Percentiles rank a stretch among this genome's conserved stretches.
Conservation (phyloP, 805 yeast species). For the Metahyphopichia silvanorum region DNA sequence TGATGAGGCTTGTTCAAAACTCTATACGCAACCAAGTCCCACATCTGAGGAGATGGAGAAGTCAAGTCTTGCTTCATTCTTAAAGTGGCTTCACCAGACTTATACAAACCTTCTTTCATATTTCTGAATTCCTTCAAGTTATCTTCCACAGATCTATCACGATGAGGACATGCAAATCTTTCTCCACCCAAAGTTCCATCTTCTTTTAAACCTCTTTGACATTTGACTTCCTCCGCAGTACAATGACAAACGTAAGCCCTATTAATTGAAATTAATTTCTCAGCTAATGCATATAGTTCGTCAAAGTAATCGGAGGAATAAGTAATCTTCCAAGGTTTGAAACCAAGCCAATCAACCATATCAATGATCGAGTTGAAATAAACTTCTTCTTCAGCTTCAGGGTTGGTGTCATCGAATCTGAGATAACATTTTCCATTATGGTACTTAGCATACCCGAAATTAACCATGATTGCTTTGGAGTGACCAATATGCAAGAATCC, state of each 20-base stretch:
- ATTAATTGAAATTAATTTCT: conserved; percentile 64
- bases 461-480: conserved; percentile 95
- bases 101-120: conserved; percentile 87
- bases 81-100: conserved; percentile 88
- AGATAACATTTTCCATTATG: conserved; percentile 85
- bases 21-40: conserved; percentile 98
- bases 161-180: conserved; percentile 77
- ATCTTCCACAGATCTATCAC: conserved; percentile 68
- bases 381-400: conserved; percentile 96
- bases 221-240: conserved; percentile 85
- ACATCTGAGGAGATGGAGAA: conserved; percentile 97
- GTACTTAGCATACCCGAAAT: conserved; percentile 93
- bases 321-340: conserved; percentile 88
- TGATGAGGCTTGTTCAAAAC: conserved; percentile 90
- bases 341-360: conserved; percentile 93
- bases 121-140: conserved; percentile 77
- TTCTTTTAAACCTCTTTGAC: conserved; percentile 83
- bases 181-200: conserved; percentile 95
- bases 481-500: conserved; percentile 98
- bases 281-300: conserved; percentile 83
- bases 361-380: conserved; percentile 80
- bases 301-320: conserved; percentile 96
- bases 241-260: conserved; percentile 92
- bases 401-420: conserved; percentile 96
- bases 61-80: conserved; percentile 94